Evolutionary conservation across 345 rosid genomes (phyloP).

Genomic region (Clarkia xantiana): DNA sequence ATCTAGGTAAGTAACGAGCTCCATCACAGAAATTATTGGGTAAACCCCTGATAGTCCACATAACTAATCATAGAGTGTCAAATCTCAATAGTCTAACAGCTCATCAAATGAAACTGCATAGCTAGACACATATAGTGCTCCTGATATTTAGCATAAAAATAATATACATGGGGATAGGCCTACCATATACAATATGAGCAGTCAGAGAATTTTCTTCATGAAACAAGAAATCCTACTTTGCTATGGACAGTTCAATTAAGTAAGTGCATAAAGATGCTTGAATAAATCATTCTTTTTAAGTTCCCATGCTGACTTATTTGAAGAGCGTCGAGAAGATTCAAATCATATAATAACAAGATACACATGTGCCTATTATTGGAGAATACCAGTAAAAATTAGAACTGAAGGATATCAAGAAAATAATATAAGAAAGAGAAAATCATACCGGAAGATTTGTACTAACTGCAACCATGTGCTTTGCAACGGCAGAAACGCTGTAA

Average conservation of each 20-base stretch:
- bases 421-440: conserved; percentile 2
- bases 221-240: too few relatives aligned
- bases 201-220: too few relatives aligned
- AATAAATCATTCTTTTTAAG: not conserved
- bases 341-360: not conserved
- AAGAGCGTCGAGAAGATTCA: not conserved
- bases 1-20: too few relatives aligned
- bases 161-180: not conserved
- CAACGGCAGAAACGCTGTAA: conserved; percentile 78
- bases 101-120: not conserved
- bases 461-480: conserved; percentile 99
- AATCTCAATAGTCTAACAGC: not conserved
- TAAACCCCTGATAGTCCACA: too few relatives aligned
- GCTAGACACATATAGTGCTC: not conserved
- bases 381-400: not conserved
- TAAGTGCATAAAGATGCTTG: not conserved
- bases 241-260: too few relatives aligned
- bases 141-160: not conserved
- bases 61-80: not conserved
- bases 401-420: not conserved
- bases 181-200: too few relatives aligned
- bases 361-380: not conserved
- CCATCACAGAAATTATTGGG: too few relatives aligned
- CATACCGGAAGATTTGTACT: conserved; percentile 82
- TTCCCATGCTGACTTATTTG: too few relatives aligned